Percentiles rank a stretch among this genome's conserved stretches.
phyloP scores from a whole-genome alignment of 164 flowering plant species.

The Vitis riparia region DNA sequence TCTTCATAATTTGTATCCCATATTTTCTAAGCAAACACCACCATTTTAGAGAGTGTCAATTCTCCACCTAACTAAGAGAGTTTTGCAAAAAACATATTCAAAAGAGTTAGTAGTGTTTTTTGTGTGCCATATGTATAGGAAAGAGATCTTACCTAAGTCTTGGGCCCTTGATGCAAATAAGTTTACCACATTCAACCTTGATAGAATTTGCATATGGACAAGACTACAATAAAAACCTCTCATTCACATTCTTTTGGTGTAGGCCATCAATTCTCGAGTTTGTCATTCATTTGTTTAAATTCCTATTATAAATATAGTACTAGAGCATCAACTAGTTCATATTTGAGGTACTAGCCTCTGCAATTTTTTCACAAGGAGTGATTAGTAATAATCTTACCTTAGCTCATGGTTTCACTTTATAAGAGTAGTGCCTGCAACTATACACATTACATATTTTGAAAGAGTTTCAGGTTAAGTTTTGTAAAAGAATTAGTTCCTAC shows the following conservation, averaged over 20 bases:
- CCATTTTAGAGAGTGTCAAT: constrained; percentile 57
- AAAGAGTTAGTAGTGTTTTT: neutral
- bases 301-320: too few species aligned
- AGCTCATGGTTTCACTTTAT: constrained; percentile 55
- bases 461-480: too few species aligned
- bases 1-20: constrained; percentile 80
- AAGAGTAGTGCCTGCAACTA: constrained; percentile 55
- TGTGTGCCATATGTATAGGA: neutral
- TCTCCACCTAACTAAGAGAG: constrained; percentile 72
- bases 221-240: constrained; percentile 78
- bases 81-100: constrained; percentile 34
- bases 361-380: neutral
- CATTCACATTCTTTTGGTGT: constrained; percentile 68
- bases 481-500: too few species aligned
- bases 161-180: constrained; percentile 73
- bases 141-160: constrained; percentile 51
- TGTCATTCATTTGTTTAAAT: constrained; percentile 21
- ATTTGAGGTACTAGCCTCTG: neutral
- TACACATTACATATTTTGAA: constrained; percentile 24
- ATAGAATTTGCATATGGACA: constrained; percentile 53
- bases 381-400: constrained; percentile 40
- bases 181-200: constrained; percentile 71
- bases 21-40: constrained; percentile 60
- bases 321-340: neutral
- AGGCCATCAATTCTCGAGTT: constrained; percentile 55